A percentile compares a stretch with the other conserved stretches of the same genome.
phyloP scores from a whole-genome alignment of 306 rosid genomes.

The Medicago ruthenica region DNA sequence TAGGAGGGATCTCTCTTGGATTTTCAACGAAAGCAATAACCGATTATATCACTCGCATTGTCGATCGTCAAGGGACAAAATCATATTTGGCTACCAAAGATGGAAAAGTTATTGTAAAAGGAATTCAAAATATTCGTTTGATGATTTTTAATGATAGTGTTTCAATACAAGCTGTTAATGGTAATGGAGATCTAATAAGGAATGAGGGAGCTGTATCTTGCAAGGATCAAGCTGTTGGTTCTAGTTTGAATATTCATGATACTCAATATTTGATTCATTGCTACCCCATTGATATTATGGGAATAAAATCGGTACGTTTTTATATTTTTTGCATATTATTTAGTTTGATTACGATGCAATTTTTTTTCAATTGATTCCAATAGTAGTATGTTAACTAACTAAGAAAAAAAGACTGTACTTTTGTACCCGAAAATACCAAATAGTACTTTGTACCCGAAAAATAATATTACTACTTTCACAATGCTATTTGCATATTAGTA shows the following conservation, averaged over 20 bases:
- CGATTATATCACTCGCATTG: constrained; percentile 30
- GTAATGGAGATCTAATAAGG: constrained; percentile 30
- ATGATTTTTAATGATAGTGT: constrained; percentile 43
- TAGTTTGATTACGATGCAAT: neutral
- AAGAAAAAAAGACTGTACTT: neutral
- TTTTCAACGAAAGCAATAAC: constrained; percentile 43
- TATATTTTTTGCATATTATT: constrained; percentile 17
- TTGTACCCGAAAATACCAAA: neutral
- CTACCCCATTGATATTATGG: constrained; percentile 55
- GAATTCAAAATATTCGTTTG: constrained; percentile 41
- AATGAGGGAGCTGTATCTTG: constrained; percentile 47
- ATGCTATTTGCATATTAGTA: neutral
- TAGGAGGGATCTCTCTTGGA: constrained; percentile 53
- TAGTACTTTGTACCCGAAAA: neutral
- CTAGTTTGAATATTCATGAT: constrained; percentile 49
- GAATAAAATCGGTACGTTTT: constrained; percentile 59
- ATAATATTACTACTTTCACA: neutral
- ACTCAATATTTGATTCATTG: constrained; percentile 48
- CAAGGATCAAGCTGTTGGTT: constrained; percentile 35
- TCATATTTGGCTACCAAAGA: constrained; percentile 52
- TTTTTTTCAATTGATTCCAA: neutral
- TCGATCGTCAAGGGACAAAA: constrained; percentile 39
- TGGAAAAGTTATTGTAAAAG: constrained; percentile 53
- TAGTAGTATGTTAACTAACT: neutral
- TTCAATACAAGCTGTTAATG: constrained; percentile 42